Percentiles rank a stretch among this genome's conserved stretches.
Evolutionary conservation across 345 rosid genomes (phyloP).

Genomic region (Gossypium ekmanianum): DNA sequence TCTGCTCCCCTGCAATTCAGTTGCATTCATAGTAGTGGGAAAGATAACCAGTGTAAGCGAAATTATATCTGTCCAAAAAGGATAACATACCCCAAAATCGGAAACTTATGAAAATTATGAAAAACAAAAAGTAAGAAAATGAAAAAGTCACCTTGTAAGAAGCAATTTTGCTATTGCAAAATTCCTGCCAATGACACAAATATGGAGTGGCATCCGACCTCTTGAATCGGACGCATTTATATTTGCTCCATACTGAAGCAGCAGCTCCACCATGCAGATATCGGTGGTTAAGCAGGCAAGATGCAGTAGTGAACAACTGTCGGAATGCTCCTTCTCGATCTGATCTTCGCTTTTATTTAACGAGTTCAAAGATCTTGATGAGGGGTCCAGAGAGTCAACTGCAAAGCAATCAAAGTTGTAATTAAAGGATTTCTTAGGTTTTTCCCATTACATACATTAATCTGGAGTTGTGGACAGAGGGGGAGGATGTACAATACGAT

Average conservation of each 20-base stretch:
- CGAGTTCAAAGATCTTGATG: slow-evolving; percentile 30
- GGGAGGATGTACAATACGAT: slow-evolving; percentile 34
- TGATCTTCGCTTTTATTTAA: slow-evolving; percentile 29
- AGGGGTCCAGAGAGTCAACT: slow-evolving; percentile 35
- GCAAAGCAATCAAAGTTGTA: slow-evolving; percentile 32
- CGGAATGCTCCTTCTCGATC: slow-evolving; percentile 37
- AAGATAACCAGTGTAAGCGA: background rate
- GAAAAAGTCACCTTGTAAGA: slow-evolving; percentile 45
- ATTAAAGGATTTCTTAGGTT: slow-evolving; percentile 25
- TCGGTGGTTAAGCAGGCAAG: slow-evolving; percentile 75
- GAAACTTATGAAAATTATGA: background rate
- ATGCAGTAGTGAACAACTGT: slow-evolving; percentile 68
- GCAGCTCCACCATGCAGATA: slow-evolving; percentile 69
- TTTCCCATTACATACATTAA: slow-evolving; percentile 38
- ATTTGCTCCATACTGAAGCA: slow-evolving; percentile 73
- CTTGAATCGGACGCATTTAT: slow-evolving; percentile 50
- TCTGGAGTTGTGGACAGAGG: slow-evolving; percentile 23
- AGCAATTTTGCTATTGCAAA: slow-evolving; percentile 57
- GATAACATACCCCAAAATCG: background rate
- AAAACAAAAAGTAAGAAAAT: background rate
- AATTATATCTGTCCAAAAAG: background rate
- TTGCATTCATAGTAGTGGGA: background rate
- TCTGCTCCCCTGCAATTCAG: slow-evolving; percentile 59
- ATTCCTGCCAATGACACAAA: slow-evolving; percentile 48
- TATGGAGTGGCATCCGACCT: slow-evolving; percentile 62